Evolutionary conservation across 1,139 yeast species (phyloP), one percentile per base, ranked within the genome.

Genomic region (Saccharomycopsis phalli): DNA sequence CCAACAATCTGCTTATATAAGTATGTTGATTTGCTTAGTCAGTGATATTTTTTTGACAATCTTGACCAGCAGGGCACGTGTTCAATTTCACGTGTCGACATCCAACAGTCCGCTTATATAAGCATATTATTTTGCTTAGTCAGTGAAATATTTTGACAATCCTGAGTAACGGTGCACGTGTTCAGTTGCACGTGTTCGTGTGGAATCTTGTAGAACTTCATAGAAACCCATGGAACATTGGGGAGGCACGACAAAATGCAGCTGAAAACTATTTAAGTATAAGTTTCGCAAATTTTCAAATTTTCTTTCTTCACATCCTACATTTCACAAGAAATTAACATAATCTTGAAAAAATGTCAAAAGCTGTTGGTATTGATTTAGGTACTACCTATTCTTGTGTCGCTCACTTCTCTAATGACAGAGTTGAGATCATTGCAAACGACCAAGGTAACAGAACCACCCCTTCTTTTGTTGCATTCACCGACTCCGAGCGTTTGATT

Each of bases 351-450:
- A 31, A 13, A 16, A 41, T 41, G 45, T 37, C 45, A 4, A 41
- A 38, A 37, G 45, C 45, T 16, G 36, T 41, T 19, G 45, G 45
- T 31, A 41, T 41, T 37, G 45, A 41, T 36, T 81, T 86, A 74
- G 95, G 88, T 66, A 80, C 88, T 47, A 80, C 88, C 45, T 80
- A 80, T 68, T 80, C 88, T 41, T 80, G 88, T 80, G 95, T 86
- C 60, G 95, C 95, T 67, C 43, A 40, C 29, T 40, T 40, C 26
- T 23, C 43, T 8, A 40, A 40, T 28, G 43, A 40, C 23, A 68
- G 80, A 54, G 83, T 76, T 48, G 84, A 76, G 62, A 76, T 76
- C 57, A 75, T 76, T 53, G 81, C 81, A 47, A 76, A 76, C 53
- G 80, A 74, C 59, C 81, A 74, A 62, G 81, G 81, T 69, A 75